These are phyloP conservation scores for Cordyceps cateniannulata DNA, from an alignment of 2,329 filamentous ascomycete genomes.

Conservation along the genomic window DNA sequence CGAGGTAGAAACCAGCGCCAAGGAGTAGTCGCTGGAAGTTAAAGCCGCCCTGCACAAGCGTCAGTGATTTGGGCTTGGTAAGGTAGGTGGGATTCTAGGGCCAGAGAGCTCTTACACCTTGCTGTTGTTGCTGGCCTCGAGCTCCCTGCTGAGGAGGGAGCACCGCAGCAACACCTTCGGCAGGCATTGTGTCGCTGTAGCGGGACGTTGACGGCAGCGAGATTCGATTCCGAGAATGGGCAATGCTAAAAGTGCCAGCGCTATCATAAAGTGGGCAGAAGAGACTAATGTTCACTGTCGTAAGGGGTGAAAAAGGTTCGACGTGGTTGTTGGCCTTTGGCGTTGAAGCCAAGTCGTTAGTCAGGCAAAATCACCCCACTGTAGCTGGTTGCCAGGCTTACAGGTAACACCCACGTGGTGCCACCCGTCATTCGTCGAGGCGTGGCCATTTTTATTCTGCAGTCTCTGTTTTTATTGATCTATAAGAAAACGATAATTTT, in stretches of 20 bases:
- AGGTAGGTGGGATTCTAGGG: neutral
- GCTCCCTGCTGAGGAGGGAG: constrained; percentile 11
- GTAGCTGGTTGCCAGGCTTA: too few relatives aligned
- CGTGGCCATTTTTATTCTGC: too few relatives aligned
- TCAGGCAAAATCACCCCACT: too few relatives aligned
- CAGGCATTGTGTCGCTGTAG: constrained; percentile 4
- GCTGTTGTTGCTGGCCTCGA: constrained; percentile 11
- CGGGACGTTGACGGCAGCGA: neutral
- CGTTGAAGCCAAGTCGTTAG: too few relatives aligned
- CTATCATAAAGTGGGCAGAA: too few relatives aligned
- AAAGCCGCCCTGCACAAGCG: constrained; percentile 24
- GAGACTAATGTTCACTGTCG: too few relatives aligned
- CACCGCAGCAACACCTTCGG: constrained; percentile 9
- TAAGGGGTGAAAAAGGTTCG: too few relatives aligned
- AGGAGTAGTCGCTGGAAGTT: constrained; percentile 41
- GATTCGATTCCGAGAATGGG: neutral
- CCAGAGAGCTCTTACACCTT: constrained; percentile 14
- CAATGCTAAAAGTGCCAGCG: neutral
- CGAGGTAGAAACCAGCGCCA: constrained; percentile 50
- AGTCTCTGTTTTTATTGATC: too few relatives aligned
- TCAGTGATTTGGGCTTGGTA: neutral
- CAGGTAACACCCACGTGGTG: too few relatives aligned
- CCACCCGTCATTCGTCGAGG: too few relatives aligned
- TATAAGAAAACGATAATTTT: too few relatives aligned
- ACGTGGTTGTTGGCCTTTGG: too few relatives aligned